phyloP scores from a whole-genome alignment of 768 basidiomycete genomes.

The Clavaria fumosa region DNA sequence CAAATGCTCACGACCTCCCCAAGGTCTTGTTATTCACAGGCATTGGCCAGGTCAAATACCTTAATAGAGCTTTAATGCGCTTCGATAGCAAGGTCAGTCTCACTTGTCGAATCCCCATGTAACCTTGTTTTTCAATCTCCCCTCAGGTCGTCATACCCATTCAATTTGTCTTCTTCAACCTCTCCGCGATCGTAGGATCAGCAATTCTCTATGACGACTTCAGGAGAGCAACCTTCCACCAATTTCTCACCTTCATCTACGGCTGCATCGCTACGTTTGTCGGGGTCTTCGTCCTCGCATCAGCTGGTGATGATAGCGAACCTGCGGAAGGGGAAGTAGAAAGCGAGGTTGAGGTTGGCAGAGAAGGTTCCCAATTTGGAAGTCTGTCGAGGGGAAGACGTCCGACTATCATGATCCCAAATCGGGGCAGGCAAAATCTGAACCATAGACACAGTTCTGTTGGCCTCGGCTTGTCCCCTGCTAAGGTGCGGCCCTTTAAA shows the following conservation, averaged over 20 bases:
- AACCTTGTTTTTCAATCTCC: conserved; percentile 1
- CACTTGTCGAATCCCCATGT: background rate
- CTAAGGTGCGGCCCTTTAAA: conserved; percentile 56
- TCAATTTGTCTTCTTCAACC: conserved; percentile 89
- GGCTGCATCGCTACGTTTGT: conserved; percentile 81
- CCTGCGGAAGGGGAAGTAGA: conserved; percentile 15
- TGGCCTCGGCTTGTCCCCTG: conserved; percentile 56
- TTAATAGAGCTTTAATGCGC: conserved; percentile 77
- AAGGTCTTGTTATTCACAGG: conserved; percentile 63
- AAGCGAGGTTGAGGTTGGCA: conserved; percentile 7
- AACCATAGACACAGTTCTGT: conserved; percentile 40
- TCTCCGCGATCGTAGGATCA: conserved; percentile 86
- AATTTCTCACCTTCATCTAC: conserved; percentile 71
- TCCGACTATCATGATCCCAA: conserved; percentile 21
- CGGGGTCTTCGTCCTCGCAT: conserved; percentile 81
- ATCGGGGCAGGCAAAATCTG: conserved; percentile 28
- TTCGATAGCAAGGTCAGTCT: conserved; percentile 75
- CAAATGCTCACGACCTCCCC: conserved; percentile 4
- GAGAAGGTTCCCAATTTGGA: conserved; percentile 4
- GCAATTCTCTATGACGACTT: conserved; percentile 94
- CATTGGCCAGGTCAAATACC: conserved; percentile 69
- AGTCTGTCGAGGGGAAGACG: conserved; percentile 13
- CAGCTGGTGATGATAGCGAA: conserved; percentile 26
- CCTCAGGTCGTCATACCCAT: conserved; percentile 75
- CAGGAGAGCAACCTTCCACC: conserved; percentile 62